Percentiles rank a stretch among this genome's conserved stretches.
These are phyloP conservation scores for Angophora floribunda DNA, from an alignment of 345 rosid genomes.

Conservation along the genomic window DNA sequence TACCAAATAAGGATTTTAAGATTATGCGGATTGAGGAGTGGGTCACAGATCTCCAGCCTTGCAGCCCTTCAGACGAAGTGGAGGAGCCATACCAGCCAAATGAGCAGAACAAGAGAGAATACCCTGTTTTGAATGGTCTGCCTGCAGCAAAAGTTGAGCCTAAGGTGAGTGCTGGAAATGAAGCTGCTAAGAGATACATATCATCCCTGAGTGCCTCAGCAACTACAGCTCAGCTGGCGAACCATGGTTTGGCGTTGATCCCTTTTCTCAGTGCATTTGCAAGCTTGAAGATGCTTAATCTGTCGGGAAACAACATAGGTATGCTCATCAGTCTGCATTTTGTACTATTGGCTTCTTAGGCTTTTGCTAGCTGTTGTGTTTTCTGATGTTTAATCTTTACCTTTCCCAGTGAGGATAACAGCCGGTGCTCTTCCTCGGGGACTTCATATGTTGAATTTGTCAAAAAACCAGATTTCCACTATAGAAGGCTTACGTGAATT, in stretches of 20 bases:
- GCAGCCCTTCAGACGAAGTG: constrained; percentile 41
- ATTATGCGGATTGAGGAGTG: constrained; percentile 75
- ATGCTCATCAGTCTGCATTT: background rate
- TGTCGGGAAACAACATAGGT: constrained; percentile 91
- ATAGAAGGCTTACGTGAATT: constrained; percentile 94
- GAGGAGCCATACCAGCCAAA: constrained; percentile 19
- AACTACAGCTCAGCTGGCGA: constrained; percentile 67
- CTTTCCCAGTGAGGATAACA: constrained; percentile 54
- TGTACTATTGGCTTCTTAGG: background rate
- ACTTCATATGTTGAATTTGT: constrained; percentile 65
- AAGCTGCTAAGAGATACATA: constrained; percentile 72
- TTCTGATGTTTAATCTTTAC: background rate
- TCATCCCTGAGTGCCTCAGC: constrained; percentile 59
- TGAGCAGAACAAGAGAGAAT: constrained; percentile 22
- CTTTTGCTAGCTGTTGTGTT: background rate
- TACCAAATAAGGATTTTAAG: constrained; percentile 54
- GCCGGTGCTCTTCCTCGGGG: constrained; percentile 96
- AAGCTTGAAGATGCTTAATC: constrained; percentile 76
- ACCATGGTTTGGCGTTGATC: constrained; percentile 60
- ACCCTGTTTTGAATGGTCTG: constrained; percentile 11
- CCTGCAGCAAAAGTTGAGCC: constrained; percentile 36
- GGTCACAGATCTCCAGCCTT: constrained; percentile 76
- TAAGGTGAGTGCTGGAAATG: constrained; percentile 54
- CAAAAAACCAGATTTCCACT: constrained; percentile 70
- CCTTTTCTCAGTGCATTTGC: constrained; percentile 75